phyloP scores from a whole-genome alignment of 371 early-diverging fungal species.

The Haplosporangium sp. region DNA sequence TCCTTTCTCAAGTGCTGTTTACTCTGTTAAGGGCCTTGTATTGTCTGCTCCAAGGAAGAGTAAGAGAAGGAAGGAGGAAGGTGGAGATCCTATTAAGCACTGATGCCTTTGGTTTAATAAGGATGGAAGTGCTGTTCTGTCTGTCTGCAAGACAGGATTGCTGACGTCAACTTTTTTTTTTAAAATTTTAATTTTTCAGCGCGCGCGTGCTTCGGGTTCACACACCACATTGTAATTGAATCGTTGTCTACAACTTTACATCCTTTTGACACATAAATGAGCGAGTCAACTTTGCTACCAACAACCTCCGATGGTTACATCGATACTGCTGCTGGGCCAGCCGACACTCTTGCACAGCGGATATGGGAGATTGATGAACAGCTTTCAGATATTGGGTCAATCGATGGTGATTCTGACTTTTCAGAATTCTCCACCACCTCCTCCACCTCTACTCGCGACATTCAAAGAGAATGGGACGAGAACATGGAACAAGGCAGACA shows the following conservation, averaged over 20 bases:
- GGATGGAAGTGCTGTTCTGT: neutral
- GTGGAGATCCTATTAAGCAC: neutral
- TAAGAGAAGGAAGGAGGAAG: neutral
- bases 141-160: neutral
- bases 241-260: neutral
- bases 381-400: constrained; percentile 40
- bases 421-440: constrained; percentile 53
- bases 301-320: constrained; percentile 52
- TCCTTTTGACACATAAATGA: constrained; percentile 5
- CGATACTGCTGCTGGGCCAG: constrained; percentile 23
- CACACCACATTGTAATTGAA: neutral
- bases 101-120: constrained; percentile 2
- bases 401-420: constrained; percentile 47
- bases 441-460: constrained; percentile 56
- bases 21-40: neutral
- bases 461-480: constrained; percentile 74
- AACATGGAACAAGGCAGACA: constrained; percentile 67
- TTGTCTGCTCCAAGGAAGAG: constrained; percentile 1
- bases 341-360: constrained; percentile 29
- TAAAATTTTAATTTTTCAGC: too few species aligned
- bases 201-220: neutral
- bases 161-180: constrained; percentile 10
- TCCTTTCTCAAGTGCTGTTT: neutral
- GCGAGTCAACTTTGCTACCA: constrained; percentile 23
- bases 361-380: constrained; percentile 51